These are phyloP conservation scores for Xerocomellus intermedius DNA, from an alignment of 768 basidiomycete genomes.

Conservation along the genomic window DNA sequence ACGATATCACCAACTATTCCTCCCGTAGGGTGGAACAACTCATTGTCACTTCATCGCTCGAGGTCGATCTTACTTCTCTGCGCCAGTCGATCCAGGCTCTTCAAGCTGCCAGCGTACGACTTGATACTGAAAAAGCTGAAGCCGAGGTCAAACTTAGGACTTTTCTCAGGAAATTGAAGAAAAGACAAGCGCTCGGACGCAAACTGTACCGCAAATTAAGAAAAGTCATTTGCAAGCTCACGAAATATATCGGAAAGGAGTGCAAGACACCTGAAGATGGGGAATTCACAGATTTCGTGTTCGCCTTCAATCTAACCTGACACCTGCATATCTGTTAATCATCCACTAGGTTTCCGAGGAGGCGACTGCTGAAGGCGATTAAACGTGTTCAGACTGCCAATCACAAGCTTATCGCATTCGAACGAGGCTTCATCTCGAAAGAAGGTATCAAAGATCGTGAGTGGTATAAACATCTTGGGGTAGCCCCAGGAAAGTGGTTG, in stretches of 20 bases:
- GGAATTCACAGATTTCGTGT: conserved; percentile 9
- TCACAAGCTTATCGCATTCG: conserved; percentile 66
- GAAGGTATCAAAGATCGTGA: conserved; percentile 77
- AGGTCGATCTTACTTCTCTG: conserved; percentile 48
- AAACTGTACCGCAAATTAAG: conserved; percentile 13
- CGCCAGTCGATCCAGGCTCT: conserved; percentile 48
- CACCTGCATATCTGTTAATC: neutral
- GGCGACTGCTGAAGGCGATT: conserved; percentile 52
- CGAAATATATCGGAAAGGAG: conserved; percentile 32
- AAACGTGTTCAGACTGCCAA: conserved; percentile 62
- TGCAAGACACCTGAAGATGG: conserved; percentile 12
- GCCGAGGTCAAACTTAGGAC: conserved; percentile 53
- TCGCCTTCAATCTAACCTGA: neutral
- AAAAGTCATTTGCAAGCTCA: conserved; percentile 35
- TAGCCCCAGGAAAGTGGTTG: conserved; percentile 87
- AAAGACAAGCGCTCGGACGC: conserved; percentile 22
- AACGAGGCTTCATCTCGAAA: conserved; percentile 81
- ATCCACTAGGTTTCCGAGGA: conserved; percentile 17
- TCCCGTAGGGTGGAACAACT: conserved; percentile 31
- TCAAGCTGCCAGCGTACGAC: conserved; percentile 48
- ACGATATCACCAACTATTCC: neutral
- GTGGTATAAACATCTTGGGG: conserved; percentile 89
- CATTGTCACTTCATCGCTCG: conserved; percentile 33
- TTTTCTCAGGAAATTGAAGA: conserved; percentile 40
- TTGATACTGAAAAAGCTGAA: conserved; percentile 57